Evolutionary conservation across 2,329 filamentous ascomycete species (phyloP).

Genomic region (Colletotrichum navitas): DNA sequence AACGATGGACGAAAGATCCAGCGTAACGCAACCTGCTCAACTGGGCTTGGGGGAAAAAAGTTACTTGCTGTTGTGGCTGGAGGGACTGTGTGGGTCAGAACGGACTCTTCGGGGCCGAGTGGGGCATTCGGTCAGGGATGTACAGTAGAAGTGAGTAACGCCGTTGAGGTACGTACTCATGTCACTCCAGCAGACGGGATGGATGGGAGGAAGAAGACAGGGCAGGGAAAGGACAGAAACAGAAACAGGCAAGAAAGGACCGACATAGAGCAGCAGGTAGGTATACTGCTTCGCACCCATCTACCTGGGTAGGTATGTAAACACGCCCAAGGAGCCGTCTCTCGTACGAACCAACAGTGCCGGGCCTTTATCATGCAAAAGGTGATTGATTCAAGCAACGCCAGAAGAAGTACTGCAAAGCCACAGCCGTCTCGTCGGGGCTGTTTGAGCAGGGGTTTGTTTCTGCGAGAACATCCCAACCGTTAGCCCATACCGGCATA

Average conservation of each 20-base stretch:
- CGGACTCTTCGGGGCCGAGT: constrained; percentile 7
- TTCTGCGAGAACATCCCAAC: constrained; percentile 23
- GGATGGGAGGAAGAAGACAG: background rate
- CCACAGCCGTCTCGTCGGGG: constrained; percentile 24
- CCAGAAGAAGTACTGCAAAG: constrained; percentile 19
- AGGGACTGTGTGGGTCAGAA: constrained; percentile 28
- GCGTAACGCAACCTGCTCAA: background rate
- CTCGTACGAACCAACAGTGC: constrained; percentile 1
- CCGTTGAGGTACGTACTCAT: background rate
- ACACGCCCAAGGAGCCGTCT: background rate
- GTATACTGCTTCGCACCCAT: too few species aligned
- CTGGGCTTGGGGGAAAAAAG: background rate
- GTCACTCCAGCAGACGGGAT: background rate
- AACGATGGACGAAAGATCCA: constrained; percentile 21
- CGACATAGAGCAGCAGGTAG: background rate
- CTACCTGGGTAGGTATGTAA: too few species aligned
- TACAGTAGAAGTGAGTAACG: background rate
- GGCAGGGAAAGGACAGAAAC: background rate
- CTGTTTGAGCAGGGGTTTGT: constrained; percentile 37
- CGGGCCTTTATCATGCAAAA: constrained; percentile 35
- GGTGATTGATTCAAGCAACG: constrained; percentile 13
- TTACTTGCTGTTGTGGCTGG: constrained; percentile 14
- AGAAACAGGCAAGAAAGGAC: background rate
- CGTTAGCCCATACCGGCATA: constrained; percentile 32
- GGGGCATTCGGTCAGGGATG: background rate